Evolutionary conservation across 805 yeast genomes (phyloP).

Genomic region (Zygoascus tannicola): DNA sequence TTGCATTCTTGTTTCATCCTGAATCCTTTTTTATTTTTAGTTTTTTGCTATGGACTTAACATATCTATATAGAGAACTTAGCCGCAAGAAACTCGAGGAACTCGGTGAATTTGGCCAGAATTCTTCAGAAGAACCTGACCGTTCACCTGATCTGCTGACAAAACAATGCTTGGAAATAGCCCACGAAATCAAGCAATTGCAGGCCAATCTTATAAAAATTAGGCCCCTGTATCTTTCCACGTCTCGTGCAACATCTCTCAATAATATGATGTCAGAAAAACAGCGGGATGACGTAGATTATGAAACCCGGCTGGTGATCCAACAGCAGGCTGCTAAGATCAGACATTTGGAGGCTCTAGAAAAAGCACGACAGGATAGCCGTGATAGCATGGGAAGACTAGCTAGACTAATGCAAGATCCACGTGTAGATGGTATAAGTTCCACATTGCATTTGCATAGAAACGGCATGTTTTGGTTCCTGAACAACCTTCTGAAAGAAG

Average conservation of each 20-base stretch:
- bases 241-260: slow-evolving; percentile 10
- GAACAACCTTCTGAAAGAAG: slow-evolving; percentile 24
- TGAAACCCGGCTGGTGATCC: slow-evolving; percentile 29
- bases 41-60: slow-evolving; percentile 12
- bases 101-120: slow-evolving; percentile 1
- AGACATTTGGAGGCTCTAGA: slow-evolving; percentile 24
- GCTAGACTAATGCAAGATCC: slow-evolving; percentile 17
- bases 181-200: slow-evolving; percentile 16
- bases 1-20: no score
- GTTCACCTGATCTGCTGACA: slow-evolving; percentile 21
- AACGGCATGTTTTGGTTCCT: slow-evolving; percentile 30
- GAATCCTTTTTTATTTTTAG: no score
- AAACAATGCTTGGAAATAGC: slow-evolving; percentile 20
- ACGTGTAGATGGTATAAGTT: slow-evolving; percentile 17
- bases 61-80: slow-evolving; percentile 12
- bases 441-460: slow-evolving; percentile 27
- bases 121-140: not conserved
- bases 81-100: slow-evolving; percentile 14
- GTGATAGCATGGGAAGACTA: slow-evolving; percentile 11
- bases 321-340: slow-evolving; percentile 24
- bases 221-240: slow-evolving; percentile 27
- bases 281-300: slow-evolving; percentile 33
- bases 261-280: slow-evolving; percentile 24
- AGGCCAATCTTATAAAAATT: slow-evolving; percentile 16
- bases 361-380: slow-evolving; percentile 14